These are phyloP conservation scores for Stephania japonica DNA, from an alignment of 164 flowering plant genomes.

Conservation along the genomic window DNA sequence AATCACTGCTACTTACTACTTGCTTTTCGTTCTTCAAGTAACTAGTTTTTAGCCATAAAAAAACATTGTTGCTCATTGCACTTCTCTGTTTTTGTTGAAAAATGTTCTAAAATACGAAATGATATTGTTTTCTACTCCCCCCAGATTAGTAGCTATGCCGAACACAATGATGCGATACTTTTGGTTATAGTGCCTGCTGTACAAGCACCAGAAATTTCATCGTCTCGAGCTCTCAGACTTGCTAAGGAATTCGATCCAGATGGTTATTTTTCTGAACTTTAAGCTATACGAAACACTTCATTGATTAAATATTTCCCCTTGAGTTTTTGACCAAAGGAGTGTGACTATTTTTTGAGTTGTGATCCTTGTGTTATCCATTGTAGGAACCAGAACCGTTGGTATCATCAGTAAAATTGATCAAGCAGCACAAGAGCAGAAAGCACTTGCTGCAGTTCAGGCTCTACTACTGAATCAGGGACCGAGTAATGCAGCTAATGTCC, in stretches of 20 bases:
- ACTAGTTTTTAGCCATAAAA: neutral
- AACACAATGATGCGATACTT: constrained; percentile 85
- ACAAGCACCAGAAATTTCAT: constrained; percentile 92
- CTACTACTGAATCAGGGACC: constrained; percentile 87
- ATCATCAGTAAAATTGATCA: constrained; percentile 97
- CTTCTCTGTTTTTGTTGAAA: neutral
- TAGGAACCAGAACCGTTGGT: constrained; percentile 96
- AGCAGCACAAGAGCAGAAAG: constrained; percentile 76
- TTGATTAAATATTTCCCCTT: neutral
- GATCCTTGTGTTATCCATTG: constrained; percentile 5
- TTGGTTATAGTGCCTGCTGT: constrained; percentile 80
- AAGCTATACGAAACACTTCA: neutral
- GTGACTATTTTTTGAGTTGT: neutral
- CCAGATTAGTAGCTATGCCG: constrained; percentile 69
- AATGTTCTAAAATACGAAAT: neutral
- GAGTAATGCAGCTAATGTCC: constrained; percentile 78
- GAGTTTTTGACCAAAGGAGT: neutral
- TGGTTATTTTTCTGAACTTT: constrained; percentile 26
- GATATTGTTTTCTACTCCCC: constrained; percentile 4
- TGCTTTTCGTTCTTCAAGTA: neutral
- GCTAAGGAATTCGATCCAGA: constrained; percentile 90
- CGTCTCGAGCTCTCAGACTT: constrained; percentile 68
- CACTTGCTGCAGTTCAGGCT: constrained; percentile 98
- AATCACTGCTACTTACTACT: neutral
- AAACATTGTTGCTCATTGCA: neutral